Percentiles rank a stretch among this genome's conserved stretches.
Evolutionary conservation across 257 asterid species (phyloP).

Genomic region (Gynochthodes officinalis): DNA sequence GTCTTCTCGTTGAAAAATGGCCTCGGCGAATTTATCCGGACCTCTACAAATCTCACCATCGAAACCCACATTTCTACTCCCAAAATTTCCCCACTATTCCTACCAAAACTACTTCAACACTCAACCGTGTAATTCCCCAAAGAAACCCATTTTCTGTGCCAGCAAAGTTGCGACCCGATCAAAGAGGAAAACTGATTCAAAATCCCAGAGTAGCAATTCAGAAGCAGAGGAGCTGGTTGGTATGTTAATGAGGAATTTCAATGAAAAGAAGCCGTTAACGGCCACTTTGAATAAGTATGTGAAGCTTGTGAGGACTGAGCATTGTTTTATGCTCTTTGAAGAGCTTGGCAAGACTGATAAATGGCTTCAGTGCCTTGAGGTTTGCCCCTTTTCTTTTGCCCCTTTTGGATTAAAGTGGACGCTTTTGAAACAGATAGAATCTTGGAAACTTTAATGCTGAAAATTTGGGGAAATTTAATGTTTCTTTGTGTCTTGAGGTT

Average conservation of each 20-base stretch:
- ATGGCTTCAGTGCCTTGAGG: slow-evolving; percentile 98
- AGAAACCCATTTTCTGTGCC: slow-evolving; percentile 28
- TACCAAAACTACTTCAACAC: background rate
- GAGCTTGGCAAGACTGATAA: slow-evolving; percentile 75
- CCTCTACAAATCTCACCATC: slow-evolving; percentile 8
- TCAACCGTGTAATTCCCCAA: slow-evolving; percentile 13
- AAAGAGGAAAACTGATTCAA: slow-evolving; percentile 30
- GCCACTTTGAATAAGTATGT: slow-evolving; percentile 64
- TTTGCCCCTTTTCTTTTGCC: slow-evolving; percentile 17
- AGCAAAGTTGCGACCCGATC: slow-evolving; percentile 42
- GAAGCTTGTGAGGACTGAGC: slow-evolving; percentile 69
- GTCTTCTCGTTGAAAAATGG: slow-evolving; percentile 5
- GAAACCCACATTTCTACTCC: background rate
- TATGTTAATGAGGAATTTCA: slow-evolving; percentile 46
- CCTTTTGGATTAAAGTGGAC: background rate
- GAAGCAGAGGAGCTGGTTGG: slow-evolving; percentile 71
- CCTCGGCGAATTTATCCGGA: slow-evolving; percentile 3
- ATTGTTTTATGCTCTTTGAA: slow-evolving; percentile 87
- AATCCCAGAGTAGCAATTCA: slow-evolving; percentile 30
- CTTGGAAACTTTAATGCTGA: background rate
- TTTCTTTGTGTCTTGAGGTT: background rate
- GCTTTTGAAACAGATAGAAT: background rate
- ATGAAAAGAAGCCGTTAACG: slow-evolving; percentile 54
- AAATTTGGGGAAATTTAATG: background rate
- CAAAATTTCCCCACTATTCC: background rate